Conservation (phyloP, 73 alveolate genomes). For the Durusdinium trenchii region DNA sequence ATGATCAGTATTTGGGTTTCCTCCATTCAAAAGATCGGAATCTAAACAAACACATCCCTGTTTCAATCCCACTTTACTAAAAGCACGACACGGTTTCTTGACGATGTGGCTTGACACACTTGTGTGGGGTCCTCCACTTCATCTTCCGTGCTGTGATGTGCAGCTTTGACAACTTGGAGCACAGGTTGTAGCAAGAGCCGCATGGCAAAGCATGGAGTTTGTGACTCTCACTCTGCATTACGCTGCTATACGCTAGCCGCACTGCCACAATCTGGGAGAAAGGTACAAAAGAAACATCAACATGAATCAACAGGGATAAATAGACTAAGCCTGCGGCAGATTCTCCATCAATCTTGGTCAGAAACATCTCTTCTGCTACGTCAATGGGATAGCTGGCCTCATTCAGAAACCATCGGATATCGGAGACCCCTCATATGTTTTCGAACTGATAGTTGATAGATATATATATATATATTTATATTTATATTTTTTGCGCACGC, state of each 20-base stretch:
- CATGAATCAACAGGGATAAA: no score
- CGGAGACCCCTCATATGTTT: not conserved
- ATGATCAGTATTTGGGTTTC: no score
- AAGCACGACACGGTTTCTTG: no score
- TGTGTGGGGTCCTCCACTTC: constrained; percentile 31
- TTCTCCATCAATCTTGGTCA: not conserved
- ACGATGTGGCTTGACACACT: no score
- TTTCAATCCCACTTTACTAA: no score
- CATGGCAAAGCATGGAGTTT: not conserved
- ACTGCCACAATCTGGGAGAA: not conserved
- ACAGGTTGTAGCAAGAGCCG: not conserved
- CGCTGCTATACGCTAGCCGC: not conserved
- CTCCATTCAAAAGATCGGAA: no score
- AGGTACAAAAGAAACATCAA: not conserved
- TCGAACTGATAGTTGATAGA: not conserved
- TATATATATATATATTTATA: no score
- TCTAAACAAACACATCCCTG: no score
- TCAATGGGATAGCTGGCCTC: constrained; percentile 40
- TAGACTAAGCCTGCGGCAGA: constrained; percentile 1
- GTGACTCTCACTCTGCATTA: not conserved
- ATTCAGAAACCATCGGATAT: no score
- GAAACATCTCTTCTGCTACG: constrained; percentile 67
- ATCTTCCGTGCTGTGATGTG: constrained; percentile 43
- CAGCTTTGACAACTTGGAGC: constrained; percentile 65
- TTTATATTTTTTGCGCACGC: not conserved